Conservation (phyloP, 2,329 filamentous ascomycete species). For the Ceratocystis lukuohia region DNA sequence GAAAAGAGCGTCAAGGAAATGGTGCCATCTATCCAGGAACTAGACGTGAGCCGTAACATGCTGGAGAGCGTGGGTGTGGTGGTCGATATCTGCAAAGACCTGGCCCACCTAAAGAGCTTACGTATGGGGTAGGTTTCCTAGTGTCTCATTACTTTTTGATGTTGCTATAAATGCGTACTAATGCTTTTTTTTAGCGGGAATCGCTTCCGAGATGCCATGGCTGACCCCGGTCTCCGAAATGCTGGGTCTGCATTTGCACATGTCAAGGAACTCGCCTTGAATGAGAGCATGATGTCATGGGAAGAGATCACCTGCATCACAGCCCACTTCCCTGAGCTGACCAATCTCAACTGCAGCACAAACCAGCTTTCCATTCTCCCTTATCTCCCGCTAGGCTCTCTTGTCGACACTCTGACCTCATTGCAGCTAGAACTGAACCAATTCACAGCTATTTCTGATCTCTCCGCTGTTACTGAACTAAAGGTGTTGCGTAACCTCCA, state of each 20-base stretch:
- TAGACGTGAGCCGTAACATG: constrained; percentile 77
- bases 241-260: constrained; percentile 33
- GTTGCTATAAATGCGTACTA: not conserved
- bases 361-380: constrained; percentile 46
- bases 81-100: constrained; percentile 53
- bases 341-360: constrained; percentile 38
- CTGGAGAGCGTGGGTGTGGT: constrained; percentile 56
- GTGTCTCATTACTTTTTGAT: not conserved
- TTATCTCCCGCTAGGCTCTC: constrained; percentile 26
- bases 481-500: constrained; percentile 45
- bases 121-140: constrained; percentile 12
- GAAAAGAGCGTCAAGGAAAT: constrained; percentile 33
- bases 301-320: constrained; percentile 44
- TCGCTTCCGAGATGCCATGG: constrained; percentile 42
- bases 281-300: constrained; percentile 55
- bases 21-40: constrained; percentile 57
- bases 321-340: constrained; percentile 40
- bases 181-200: constrained; percentile 47
- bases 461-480: constrained; percentile 41
- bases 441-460: constrained; percentile 45
- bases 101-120: constrained; percentile 52
- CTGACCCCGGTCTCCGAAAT: constrained; percentile 24
- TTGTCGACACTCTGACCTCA: constrained; percentile 43
- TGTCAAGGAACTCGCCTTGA: constrained; percentile 49
- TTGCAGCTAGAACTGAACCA: constrained; percentile 61